Evolutionary conservation across 129 eudicot species (phyloP), one percentile per base, ranked within the genome.

Genomic region (Tagetes patula): DNA sequence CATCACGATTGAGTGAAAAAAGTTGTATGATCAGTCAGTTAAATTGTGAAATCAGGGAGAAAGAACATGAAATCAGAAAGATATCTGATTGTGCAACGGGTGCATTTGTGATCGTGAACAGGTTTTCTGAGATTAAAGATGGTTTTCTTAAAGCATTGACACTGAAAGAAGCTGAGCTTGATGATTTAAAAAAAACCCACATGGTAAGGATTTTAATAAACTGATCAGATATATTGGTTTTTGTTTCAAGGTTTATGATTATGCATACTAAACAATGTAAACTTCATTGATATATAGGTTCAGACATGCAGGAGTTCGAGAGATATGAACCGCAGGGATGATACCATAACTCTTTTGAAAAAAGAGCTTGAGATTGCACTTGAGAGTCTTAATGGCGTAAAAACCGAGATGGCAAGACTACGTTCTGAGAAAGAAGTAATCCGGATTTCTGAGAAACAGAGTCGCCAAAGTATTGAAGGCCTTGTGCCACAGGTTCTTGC

Each of bases 351-450:
- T 72, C 96, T 89, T 73, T 73, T 92, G 62, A 84, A 75, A 77
- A 86, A 82, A 65, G 98, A 92, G 87, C 83, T 92, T 46, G 96
- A 89, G 76, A 80, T 81, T 80, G 95, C 96, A 11, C 83, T 87
- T 55, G 82, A 70, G 71, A 89, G 95, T 83, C 84, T 92, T 40
- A 83, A 84, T 77, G 87, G 79, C 78, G 88, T 89, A 80, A 95
- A 92, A 75, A 76, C 65, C 27, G 91, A 87, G 83, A 81, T 88
- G 87, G 82, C 74, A 41, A 80, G 70, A 49, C 67, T 94, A 49
- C 79, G 66, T 36, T 69, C 72, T 49, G 91, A 90, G 84, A 86
- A 83, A 77, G 82, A 86, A 69, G 77, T 43, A 68, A 70, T 78
- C 50, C 65, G 59, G 72, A 75, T 71, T 55, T 84, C 91, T 65